phyloP scores from a whole-genome alignment of 805 yeast species.

The Isabelozyma gotoi region DNA sequence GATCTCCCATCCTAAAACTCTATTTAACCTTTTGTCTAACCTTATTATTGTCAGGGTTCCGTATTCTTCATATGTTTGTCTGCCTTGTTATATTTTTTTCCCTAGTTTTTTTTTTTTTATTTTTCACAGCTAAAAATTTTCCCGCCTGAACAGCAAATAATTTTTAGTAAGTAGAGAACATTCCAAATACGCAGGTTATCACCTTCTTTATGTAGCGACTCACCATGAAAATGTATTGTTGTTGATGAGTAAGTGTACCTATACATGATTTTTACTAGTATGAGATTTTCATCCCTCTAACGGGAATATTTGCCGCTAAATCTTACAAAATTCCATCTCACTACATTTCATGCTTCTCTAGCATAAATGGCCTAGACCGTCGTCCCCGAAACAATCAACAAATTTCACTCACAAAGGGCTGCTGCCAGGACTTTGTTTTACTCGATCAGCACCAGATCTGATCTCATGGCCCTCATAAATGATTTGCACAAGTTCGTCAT shows the following conservation, averaged over 20 bases:
- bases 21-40: no score
- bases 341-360: background rate
- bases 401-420: no score
- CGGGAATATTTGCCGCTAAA: background rate
- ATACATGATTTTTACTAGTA: no score
- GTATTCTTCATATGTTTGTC: background rate
- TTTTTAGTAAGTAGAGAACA: background rate
- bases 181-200: background rate
- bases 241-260: no score
- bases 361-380: background rate
- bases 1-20: no score
- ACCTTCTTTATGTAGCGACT: background rate
- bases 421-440: no score
- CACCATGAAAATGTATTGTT: no score
- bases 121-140: background rate
- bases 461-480: no score
- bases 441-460: no score
- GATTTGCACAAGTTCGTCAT: no score
- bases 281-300: background rate
- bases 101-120: no score
- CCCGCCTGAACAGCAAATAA: background rate
- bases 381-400: background rate
- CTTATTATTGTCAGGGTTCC: no score
- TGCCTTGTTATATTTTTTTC: background rate
- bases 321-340: background rate